phyloP scores from a whole-genome alignment of 78 protist species.

The Polysphondylium violaceum region DNA sequence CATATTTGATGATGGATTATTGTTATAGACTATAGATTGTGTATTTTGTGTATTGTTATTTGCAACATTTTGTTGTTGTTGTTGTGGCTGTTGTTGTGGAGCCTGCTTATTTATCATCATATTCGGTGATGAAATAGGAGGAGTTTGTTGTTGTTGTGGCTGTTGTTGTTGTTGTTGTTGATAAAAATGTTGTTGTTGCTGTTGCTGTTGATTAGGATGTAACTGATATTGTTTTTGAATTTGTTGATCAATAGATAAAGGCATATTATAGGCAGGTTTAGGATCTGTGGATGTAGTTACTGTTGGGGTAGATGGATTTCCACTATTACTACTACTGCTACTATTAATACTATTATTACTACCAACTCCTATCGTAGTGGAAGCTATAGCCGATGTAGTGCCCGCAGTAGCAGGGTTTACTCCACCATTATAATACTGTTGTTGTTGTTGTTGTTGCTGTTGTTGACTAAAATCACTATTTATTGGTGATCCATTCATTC shows the following conservation, averaged over 20 bases:
- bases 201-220: not conserved
- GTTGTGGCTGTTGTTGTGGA: constrained; percentile 2
- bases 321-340: not conserved
- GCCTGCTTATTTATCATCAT: not conserved
- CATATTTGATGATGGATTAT: no score
- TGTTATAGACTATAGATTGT: no score
- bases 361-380: not conserved
- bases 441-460: not conserved
- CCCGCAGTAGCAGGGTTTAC: not conserved
- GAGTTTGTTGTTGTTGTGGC: not conserved
- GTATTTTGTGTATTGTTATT: no score
- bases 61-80: not conserved
- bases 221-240: constrained; percentile 4
- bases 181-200: constrained; percentile 16
- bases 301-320: not conserved
- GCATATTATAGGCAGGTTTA: constrained; percentile 16
- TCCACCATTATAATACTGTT: not conserved
- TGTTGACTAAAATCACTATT: not conserved
- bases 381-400: not conserved
- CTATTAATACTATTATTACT: not conserved
- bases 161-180: constrained; percentile 23
- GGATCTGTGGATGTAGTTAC: not conserved
- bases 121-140: not conserved
- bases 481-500: not conserved
- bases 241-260: constrained; percentile 20